Evolutionary conservation across 139 green algal species (phyloP).

Genomic region (Chlorella sorokiniana): DNA sequence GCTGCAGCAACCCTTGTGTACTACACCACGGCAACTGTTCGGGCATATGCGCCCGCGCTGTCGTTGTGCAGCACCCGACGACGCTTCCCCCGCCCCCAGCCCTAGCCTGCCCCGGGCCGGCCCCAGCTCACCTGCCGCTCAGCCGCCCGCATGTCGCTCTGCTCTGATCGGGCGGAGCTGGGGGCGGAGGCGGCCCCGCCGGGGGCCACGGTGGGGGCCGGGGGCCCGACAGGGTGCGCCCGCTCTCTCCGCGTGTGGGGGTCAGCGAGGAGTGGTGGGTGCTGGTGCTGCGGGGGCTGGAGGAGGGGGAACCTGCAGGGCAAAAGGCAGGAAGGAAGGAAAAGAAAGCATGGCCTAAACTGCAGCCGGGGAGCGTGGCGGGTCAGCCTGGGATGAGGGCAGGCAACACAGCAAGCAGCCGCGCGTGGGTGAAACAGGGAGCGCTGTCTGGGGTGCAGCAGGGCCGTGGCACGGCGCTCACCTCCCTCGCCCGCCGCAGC

Average conservation of each 20-base stretch:
- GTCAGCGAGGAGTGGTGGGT: constrained; percentile 12
- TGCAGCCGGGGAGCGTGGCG: neutral
- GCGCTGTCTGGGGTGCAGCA: neutral
- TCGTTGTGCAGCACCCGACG: no score
- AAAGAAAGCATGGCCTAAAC: neutral
- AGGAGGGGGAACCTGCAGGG: neutral
- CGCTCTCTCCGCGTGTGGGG: neutral
- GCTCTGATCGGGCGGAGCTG: neutral
- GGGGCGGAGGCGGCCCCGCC: neutral
- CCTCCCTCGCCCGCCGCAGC: neutral
- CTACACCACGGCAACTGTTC: no score
- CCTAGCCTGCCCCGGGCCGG: neutral
- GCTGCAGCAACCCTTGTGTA: neutral
- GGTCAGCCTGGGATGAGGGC: no score
- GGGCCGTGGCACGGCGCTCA: neutral
- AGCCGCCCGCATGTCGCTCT: neutral
- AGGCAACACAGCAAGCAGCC: neutral
- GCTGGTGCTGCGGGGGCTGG: constrained; percentile 29
- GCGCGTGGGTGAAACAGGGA: neutral
- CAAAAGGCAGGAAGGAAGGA: neutral
- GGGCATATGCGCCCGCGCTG: no score
- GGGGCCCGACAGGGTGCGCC: neutral
- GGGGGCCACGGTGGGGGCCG: neutral
- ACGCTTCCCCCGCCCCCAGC: neutral
- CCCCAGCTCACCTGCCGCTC: constrained; percentile 12